phyloP scores from a whole-genome alignment of 768 basidiomycete genomes.

The Amanita muscaria region DNA sequence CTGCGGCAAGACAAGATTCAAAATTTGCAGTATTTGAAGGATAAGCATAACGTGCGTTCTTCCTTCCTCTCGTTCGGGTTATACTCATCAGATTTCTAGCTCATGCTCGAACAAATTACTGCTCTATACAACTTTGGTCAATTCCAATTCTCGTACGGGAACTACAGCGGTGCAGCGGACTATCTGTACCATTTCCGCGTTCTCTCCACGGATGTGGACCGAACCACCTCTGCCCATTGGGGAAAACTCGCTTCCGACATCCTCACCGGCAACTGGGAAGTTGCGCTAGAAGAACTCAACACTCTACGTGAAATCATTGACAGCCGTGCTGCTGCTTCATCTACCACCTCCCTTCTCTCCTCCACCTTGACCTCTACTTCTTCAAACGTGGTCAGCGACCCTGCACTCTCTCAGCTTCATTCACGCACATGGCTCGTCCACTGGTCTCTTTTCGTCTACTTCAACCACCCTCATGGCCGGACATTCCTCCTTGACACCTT shows the following conservation, averaged over 20 bases:
- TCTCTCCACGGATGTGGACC: constrained; percentile 86
- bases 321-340: constrained; percentile 39
- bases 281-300: constrained; percentile 92
- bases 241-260: too few species aligned
- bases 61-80: not conserved
- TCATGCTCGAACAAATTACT: constrained; percentile 90
- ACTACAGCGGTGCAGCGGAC: constrained; percentile 93
- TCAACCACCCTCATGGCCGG: constrained; percentile 89
- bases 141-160: constrained; percentile 98
- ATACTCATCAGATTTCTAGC: constrained; percentile 33
- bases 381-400: constrained; percentile 35
- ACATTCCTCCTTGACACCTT: constrained; percentile 93
- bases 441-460: constrained; percentile 98
- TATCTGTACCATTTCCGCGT: constrained; percentile 99
- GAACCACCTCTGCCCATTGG: constrained; percentile 95
- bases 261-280: too few species aligned
- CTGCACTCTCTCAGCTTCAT: constrained; percentile 81
- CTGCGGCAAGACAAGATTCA: constrained; percentile 95
- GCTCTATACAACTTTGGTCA: constrained; percentile 97
- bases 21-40: constrained; percentile 89
- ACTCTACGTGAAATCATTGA: constrained; percentile 91
- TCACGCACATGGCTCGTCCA: constrained; percentile 98
- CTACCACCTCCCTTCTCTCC: not conserved
- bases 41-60: constrained; percentile 72
- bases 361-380: constrained; percentile 12